Percentiles rank a stretch among this genome's conserved stretches.
These are phyloP conservation scores for Cyberlindnera mississippiensis DNA, from an alignment of 805 yeast species.

Conservation along the genomic window DNA sequence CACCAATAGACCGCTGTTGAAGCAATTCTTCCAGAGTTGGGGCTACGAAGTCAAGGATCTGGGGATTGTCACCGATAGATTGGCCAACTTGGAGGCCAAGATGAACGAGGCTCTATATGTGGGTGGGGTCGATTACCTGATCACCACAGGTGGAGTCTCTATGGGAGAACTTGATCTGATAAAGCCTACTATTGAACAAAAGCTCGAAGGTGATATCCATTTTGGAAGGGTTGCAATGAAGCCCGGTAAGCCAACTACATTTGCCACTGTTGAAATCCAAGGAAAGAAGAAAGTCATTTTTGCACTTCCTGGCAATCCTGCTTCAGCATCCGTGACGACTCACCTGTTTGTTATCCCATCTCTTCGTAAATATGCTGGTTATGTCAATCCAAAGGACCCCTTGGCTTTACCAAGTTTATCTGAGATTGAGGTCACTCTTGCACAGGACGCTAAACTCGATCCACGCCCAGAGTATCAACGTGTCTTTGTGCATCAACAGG, in stretches of 20 bases:
- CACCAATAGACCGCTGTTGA: constrained; percentile 45
- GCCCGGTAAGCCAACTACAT: constrained; percentile 58
- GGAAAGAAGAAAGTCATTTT: constrained; percentile 34
- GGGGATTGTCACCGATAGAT: constrained; percentile 46
- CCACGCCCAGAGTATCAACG: constrained; percentile 52
- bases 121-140: constrained; percentile 36
- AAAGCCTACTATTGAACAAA: constrained; percentile 44
- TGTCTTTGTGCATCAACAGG: constrained; percentile 32
- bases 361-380: constrained; percentile 36
- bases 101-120: constrained; percentile 19
- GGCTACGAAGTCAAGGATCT: constrained; percentile 42
- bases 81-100: constrained; percentile 28
- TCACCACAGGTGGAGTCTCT: constrained; percentile 56
- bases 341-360: constrained; percentile 46
- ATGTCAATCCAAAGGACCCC: constrained; percentile 10
- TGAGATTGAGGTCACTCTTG: constrained; percentile 33
- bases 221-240: constrained; percentile 57
- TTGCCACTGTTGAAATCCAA: constrained; percentile 37
- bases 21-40: constrained; percentile 32
- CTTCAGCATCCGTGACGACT: constrained; percentile 46
- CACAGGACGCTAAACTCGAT: constrained; percentile 35
- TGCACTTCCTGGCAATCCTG: constrained; percentile 57
- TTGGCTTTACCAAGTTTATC: constrained; percentile 28
- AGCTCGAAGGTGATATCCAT: constrained; percentile 40
- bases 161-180: constrained; percentile 54